phyloP scores from a whole-genome alignment of 257 asterid species.

The Haberlea rhodopensis region DNA sequence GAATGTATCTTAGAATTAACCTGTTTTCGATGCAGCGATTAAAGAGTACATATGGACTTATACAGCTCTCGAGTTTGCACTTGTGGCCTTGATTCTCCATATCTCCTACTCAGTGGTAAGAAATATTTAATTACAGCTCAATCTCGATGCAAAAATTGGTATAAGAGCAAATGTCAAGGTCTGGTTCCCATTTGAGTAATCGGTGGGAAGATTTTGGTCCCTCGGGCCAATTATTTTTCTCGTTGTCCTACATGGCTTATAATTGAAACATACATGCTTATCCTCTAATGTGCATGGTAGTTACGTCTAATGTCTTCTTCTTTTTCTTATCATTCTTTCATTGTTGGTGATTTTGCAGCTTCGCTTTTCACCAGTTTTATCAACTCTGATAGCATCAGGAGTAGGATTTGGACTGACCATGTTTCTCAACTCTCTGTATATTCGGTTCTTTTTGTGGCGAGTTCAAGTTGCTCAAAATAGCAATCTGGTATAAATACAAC shows the following conservation, averaged over 20 bases:
- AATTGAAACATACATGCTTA: not conserved
- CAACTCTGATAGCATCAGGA: constrained; percentile 60
- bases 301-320: not conserved
- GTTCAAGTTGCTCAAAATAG: constrained; percentile 34
- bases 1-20: constrained; percentile 19
- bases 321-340: constrained; percentile 11
- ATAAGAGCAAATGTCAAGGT: not conserved
- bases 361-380: constrained; percentile 48
- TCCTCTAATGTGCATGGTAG: not conserved
- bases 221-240: not conserved
- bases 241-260: not conserved
- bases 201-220: not conserved
- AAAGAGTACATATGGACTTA: constrained; percentile 78
- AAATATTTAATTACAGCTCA: not conserved
- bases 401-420: constrained; percentile 61
- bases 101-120: constrained; percentile 65
- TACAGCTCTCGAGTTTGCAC: constrained; percentile 79
- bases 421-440: constrained; percentile 47
- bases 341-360: constrained; percentile 45
- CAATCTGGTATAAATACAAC: constrained; percentile 38
- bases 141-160: not conserved
- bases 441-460: constrained; percentile 44
- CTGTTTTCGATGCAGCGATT: constrained; percentile 55
- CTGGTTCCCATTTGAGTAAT: not conserved
- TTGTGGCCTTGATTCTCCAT: constrained; percentile 60